Base-by-base conservation (phyloP, 305 asterid genomes). In the Fraxinus albicans region DNA sequence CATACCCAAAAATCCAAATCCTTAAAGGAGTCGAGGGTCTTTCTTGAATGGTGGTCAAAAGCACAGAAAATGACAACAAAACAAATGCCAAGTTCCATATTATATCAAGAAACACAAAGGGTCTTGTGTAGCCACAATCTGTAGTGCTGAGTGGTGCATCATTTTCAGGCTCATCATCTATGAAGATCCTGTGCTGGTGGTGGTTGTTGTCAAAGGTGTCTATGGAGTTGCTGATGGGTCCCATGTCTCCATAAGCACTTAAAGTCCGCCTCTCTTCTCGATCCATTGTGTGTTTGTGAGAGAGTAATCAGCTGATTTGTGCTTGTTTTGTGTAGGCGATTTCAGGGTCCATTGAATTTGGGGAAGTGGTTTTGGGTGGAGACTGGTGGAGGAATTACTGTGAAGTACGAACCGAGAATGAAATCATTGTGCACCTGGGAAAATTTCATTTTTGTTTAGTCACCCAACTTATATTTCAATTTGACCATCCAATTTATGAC, bases 81-180 rank as follows among this genome's bases (percentile, higher is more conserved):
- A 93, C 92, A 77, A 95, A 95, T 17, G 95, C 88, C 84, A 91
- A 53, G 92, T 94, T 95, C 98, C 98, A 95, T 35, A 92, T 80
- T 83, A 94, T 89, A 88, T 92, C 98, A 38, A 95, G 94, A 81
- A 94, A 84, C 88, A 95, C 73, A 86, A 95, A 90, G 80, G 95
- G 97, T 15, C 88, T 91, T 1, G 95, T 87, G 87, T 87, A 91
- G 36, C 89, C 87, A 73, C 90, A 93, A 47, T 87, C 88, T 3
- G 79, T 75, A 0, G 31, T 4, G 35, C 36, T 7, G 34, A 65
- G 55, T 0, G 85, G 84, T 19, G 86, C 85, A 81, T 19, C 44
- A 34, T 19, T 79, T 12, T 33, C 81, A 33, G 85, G 84, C 21
- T 84, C 90, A 0, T 78, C 83, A 7, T 77, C 82, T 4, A 86